Percentiles rank a stretch among this genome's conserved stretches.
Evolutionary conservation across 257 asterid species (phyloP).

Genomic region (Capsicum rhomboideum): DNA sequence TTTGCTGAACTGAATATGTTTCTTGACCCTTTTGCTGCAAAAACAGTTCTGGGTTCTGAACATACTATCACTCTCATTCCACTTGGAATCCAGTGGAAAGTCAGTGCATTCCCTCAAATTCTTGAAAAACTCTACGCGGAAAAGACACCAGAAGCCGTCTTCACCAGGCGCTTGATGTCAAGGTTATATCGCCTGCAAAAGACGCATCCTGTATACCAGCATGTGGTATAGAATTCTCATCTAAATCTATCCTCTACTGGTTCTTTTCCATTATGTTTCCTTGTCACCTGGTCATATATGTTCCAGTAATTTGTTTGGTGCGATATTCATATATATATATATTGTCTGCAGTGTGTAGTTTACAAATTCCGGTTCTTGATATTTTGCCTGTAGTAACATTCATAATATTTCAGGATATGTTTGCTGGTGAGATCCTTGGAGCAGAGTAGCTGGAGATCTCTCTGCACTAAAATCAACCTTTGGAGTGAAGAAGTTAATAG

Average conservation of each 20-base stretch:
- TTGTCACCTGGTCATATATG: no score
- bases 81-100: slow-evolving; percentile 47
- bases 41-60: slow-evolving; percentile 38
- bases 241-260: no score
- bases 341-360: background rate
- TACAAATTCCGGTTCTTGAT: background rate
- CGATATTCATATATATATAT: background rate
- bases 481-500: slow-evolving; percentile 19
- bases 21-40: slow-evolving; percentile 80
- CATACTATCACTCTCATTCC: slow-evolving; percentile 60
- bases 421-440: slow-evolving; percentile 74
- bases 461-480: slow-evolving; percentile 28
- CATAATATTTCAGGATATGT: slow-evolving; percentile 36
- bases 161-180: slow-evolving; percentile 38
- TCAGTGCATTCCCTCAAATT: slow-evolving; percentile 20
- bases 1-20: slow-evolving; percentile 71
- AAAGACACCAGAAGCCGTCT: slow-evolving; percentile 59
- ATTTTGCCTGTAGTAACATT: background rate
- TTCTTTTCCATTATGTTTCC: background rate
- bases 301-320: background rate
- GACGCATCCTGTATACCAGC: slow-evolving; percentile 38
- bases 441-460: slow-evolving; percentile 45
- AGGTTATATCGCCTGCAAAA: slow-evolving; percentile 37
- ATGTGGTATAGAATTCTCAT: slow-evolving; percentile 41
- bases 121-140: slow-evolving; percentile 22